These are phyloP conservation scores for Batkoa obscura DNA, from an alignment of 371 early-diverging fungal genomes.

Conservation along the genomic window DNA sequence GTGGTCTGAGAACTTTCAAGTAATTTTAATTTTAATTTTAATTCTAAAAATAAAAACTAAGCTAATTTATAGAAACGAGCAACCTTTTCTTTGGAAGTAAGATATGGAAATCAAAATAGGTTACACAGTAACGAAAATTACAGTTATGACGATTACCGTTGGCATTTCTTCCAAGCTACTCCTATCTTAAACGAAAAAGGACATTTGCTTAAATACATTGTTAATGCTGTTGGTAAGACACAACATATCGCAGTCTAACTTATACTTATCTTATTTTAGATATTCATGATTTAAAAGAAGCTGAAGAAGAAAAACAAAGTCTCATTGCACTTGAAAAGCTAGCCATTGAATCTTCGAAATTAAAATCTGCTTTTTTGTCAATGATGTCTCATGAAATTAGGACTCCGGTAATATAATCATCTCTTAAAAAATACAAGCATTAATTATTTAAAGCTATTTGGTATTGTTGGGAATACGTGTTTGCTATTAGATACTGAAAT, in stretches of 20 bases:
- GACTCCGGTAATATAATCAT: not conserved
- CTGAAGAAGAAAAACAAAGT: not conserved
- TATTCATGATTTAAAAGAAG: not conserved
- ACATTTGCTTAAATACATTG: not conserved
- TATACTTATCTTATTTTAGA: not conserved
- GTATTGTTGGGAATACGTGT: not conserved
- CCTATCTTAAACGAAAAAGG: not conserved
- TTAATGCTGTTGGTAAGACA: not conserved
- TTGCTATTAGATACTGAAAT: not conserved
- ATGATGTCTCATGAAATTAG: conserved; percentile 1
- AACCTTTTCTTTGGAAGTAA: not conserved
- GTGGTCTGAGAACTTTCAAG: not conserved
- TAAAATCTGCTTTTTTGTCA: not conserved
- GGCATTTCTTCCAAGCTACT: not conserved
- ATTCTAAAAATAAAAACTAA: not conserved
- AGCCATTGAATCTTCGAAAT: not conserved
- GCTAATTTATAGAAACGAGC: not conserved
- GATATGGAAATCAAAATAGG: not conserved
- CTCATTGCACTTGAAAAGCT: not conserved
- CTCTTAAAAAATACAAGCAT: not conserved
- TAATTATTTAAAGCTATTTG: not conserved
- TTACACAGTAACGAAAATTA: no score
- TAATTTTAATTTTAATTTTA: not conserved
- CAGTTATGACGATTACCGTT: not conserved
- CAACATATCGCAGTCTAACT: not conserved